A percentile compares a stretch with the other conserved stretches of the same genome.
phyloP scores from a whole-genome alignment of 1,284 basidiomycete genomes.

The Xanthoconium separans region DNA sequence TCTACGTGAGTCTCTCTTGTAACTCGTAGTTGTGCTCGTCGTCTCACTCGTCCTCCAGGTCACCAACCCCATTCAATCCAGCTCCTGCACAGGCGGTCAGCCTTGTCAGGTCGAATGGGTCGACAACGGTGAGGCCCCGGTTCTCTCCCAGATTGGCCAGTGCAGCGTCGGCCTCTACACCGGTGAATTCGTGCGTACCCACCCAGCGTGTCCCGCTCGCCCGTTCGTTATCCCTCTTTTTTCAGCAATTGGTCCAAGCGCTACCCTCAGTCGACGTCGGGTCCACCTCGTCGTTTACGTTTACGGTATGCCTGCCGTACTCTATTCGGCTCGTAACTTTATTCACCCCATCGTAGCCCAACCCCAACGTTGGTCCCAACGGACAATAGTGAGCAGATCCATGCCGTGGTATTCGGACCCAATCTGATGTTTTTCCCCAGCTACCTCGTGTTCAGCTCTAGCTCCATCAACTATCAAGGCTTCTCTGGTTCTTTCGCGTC shows the following conservation, averaged over 20 bases:
- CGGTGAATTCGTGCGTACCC: slow-evolving; percentile 44
- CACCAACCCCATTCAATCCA: slow-evolving; percentile 41
- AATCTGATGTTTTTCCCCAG: slow-evolving; percentile 14
- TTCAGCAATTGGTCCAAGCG: slow-evolving; percentile 37
- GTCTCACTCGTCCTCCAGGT: slow-evolving; percentile 39
- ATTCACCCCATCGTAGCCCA: slow-evolving; percentile 10
- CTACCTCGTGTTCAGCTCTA: slow-evolving; percentile 60
- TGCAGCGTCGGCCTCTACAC: slow-evolving; percentile 54
- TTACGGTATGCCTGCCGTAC: slow-evolving; percentile 34
- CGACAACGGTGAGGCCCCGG: slow-evolving; percentile 55
- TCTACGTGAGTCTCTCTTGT: too few relatives aligned
- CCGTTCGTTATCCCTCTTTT: slow-evolving; percentile 16
- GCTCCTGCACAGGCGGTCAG: slow-evolving; percentile 50
- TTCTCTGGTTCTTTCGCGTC: slow-evolving; percentile 61
- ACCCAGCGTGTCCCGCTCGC: background rate
- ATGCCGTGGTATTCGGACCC: background rate
- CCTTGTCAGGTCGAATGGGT: slow-evolving; percentile 56
- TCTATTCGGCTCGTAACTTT: background rate
- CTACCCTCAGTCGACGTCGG: slow-evolving; percentile 41
- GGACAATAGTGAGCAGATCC: slow-evolving; percentile 26
- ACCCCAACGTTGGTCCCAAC: slow-evolving; percentile 14
- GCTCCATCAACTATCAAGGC: slow-evolving; percentile 36
- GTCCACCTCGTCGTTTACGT: slow-evolving; percentile 31
- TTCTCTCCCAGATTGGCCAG: slow-evolving; percentile 48
- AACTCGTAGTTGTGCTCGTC: background rate